phyloP scores from a whole-genome alignment of 1,284 basidiomycete species.

The Austroboletus novae-zelandiae region DNA sequence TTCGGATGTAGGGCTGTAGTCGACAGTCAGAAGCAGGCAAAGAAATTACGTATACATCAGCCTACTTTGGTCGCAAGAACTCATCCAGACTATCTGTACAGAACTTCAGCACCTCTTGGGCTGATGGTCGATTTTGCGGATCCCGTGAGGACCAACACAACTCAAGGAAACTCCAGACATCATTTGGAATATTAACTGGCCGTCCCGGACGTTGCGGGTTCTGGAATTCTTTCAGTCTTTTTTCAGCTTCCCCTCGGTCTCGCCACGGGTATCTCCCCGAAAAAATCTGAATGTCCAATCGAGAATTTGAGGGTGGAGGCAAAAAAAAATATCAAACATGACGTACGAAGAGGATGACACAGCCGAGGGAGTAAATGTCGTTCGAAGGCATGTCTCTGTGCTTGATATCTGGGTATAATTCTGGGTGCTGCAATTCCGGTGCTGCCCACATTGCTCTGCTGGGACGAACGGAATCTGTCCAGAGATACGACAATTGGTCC shows the following conservation, averaged over 20 bases:
- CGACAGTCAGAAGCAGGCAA: not conserved
- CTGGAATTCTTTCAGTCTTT: not conserved
- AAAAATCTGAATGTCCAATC: conserved; percentile 1
- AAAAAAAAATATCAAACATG: not conserved
- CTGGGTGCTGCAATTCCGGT: not conserved
- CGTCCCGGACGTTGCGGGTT: conserved; percentile 5
- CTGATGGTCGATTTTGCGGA: conserved; percentile 1
- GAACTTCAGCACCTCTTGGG: conserved; percentile 1
- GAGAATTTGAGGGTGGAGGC: not conserved
- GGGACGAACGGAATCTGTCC: not conserved
- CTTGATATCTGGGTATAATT: not conserved
- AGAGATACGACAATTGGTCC: conserved; percentile 2
- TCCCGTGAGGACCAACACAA: conserved; percentile 8
- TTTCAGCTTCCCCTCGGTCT: not conserved
- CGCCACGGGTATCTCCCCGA: conserved; percentile 3
- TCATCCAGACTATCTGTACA: not conserved
- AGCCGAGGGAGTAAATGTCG: conserved; percentile 13
- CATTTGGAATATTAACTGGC: conserved; percentile 3
- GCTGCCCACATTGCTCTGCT: not conserved
- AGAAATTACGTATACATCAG: not conserved
- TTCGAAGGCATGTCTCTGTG: not conserved
- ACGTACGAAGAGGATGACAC: conserved; percentile 3
- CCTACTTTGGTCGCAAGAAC: not conserved
- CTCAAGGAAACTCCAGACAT: conserved; percentile 5
- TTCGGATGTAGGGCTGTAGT: not conserved